Percentiles rank a stretch among this genome's conserved stretches.
Evolutionary conservation across 257 asterid species (phyloP).

Genomic region (Datura wrightii): DNA sequence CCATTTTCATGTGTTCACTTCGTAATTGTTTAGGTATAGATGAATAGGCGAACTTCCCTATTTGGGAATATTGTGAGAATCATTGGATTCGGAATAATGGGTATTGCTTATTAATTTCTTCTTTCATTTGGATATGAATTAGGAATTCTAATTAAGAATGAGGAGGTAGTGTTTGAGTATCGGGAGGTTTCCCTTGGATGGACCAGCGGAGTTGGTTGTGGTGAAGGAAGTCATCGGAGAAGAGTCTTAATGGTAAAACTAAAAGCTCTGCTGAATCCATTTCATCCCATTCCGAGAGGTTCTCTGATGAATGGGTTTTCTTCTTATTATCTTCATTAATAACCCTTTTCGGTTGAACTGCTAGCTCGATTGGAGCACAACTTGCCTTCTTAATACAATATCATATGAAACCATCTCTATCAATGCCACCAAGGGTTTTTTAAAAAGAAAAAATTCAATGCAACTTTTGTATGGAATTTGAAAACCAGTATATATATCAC

Average conservation of each 20-base stretch:
- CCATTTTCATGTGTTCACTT: neutral
- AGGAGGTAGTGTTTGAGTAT: neutral
- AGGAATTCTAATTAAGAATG: neutral
- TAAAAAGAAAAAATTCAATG: too few species aligned
- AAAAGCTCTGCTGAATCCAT: conserved; percentile 79
- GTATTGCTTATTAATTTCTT: conserved; percentile 16
- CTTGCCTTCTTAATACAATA: too few species aligned
- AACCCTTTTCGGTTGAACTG: neutral
- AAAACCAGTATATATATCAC: neutral
- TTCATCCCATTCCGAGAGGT: conserved; percentile 83
- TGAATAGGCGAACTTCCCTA: neutral
- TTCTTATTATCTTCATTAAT: neutral
- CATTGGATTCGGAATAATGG: neutral
- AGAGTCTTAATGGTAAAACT: conserved; percentile 79
- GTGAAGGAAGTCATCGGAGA: conserved; percentile 86
- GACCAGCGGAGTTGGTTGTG: conserved; percentile 92
- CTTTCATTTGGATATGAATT: neutral
- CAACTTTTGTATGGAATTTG: too few species aligned
- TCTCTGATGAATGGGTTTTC: conserved; percentile 79
- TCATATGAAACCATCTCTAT: too few species aligned
- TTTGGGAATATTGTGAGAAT: neutral
- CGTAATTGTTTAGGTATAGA: neutral
- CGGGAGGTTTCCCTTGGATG: conserved; percentile 47
- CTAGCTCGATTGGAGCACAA: too few species aligned
- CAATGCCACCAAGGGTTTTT: too few species aligned